These are phyloP conservation scores for Diaporthe nobilis DNA, from an alignment of 2,329 filamentous ascomycete species.

Conservation along the genomic window DNA sequence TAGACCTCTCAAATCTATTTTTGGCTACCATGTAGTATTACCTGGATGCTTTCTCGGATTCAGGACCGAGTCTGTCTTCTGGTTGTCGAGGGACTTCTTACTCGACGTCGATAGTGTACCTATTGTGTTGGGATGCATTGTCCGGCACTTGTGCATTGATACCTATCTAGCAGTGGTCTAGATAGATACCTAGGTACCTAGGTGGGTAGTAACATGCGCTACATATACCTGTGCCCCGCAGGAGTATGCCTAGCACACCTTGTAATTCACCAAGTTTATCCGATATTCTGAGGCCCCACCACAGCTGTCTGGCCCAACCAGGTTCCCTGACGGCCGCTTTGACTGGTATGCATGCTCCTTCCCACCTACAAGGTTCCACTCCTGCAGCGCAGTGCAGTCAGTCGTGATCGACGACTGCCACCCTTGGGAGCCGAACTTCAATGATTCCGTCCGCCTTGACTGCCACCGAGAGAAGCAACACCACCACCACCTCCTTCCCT, in stretches of 20 bases:
- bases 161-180: neutral
- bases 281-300: conserved; percentile 23
- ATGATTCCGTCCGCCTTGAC: conserved; percentile 1
- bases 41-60: neutral
- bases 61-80: neutral
- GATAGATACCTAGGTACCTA: neutral
- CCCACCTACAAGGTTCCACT: conserved; percentile 27
- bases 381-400: conserved; percentile 19
- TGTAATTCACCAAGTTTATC: conserved; percentile 27
- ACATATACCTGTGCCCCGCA: conserved; percentile 7
- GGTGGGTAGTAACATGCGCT: neutral
- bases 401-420: conserved; percentile 26
- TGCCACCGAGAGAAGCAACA: neutral
- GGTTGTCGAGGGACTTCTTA: neutral
- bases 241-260: neutral
- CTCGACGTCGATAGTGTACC: neutral
- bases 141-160: neutral
- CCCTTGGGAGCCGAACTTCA: conserved; percentile 15
- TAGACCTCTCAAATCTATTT: conserved; percentile 4
- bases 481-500: neutral
- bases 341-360: conserved; percentile 24
- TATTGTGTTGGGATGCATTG: neutral
- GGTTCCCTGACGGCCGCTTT: conserved; percentile 7
- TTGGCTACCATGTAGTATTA: neutral
- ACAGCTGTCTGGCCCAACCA: conserved; percentile 8